These are phyloP conservation scores for Rhytidhysteron rufulum DNA, from an alignment of 2,329 filamentous ascomycete genomes.

Conservation along the genomic window DNA sequence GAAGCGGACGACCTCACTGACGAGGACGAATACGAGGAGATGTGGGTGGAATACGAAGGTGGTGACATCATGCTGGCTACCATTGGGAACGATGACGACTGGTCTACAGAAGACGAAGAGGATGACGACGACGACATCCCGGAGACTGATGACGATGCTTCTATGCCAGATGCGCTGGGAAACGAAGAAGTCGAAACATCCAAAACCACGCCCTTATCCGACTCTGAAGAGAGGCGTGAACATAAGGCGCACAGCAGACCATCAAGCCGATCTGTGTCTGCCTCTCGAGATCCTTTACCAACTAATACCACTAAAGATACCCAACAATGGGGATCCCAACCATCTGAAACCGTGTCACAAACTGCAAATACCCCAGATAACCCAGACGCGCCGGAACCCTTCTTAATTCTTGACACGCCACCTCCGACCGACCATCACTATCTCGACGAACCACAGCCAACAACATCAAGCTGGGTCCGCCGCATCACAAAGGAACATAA, in stretches of 20 bases:
- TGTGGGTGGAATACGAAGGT: constrained; percentile 37
- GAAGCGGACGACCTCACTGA: constrained; percentile 30
- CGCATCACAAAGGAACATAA: constrained; percentile 56
- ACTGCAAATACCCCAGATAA: background rate
- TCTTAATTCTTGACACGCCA: constrained; percentile 32
- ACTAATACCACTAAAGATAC: background rate
- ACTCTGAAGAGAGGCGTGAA: constrained; percentile 22
- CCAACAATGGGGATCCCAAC: background rate
- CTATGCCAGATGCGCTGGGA: constrained; percentile 25
- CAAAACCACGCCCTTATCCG: constrained; percentile 30
- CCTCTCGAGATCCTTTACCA: too few relatives aligned
- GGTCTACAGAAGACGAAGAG: constrained; percentile 36
- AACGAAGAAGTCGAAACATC: constrained; percentile 24
- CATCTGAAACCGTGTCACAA: background rate
- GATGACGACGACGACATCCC: constrained; percentile 24
- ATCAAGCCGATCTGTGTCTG: too few relatives aligned
- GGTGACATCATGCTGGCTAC: constrained; percentile 28
- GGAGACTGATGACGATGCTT: constrained; percentile 25
- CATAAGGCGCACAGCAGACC: too few relatives aligned
- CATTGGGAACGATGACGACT: constrained; percentile 29
- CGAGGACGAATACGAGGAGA: constrained; percentile 28
- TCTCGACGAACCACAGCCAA: constrained; percentile 34
- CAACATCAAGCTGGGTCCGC: constrained; percentile 43
- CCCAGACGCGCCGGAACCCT: constrained; percentile 15
- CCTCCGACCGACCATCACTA: constrained; percentile 38